These are phyloP conservation scores for Leptodontidium sp. DNA, from an alignment of 2,329 filamentous ascomycete genomes.

Conservation along the genomic window DNA sequence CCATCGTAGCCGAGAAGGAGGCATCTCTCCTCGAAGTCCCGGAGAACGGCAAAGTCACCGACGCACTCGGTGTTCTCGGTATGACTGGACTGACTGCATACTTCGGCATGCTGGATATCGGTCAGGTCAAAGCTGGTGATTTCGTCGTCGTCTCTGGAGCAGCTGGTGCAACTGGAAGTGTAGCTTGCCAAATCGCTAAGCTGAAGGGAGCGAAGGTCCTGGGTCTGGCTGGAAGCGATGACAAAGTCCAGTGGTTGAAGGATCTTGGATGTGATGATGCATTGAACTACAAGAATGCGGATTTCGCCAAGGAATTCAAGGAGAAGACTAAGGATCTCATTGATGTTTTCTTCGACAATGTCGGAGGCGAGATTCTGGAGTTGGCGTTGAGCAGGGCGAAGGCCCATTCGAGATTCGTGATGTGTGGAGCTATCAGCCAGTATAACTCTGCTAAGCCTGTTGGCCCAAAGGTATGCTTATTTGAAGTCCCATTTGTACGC, in stretches of 20 bases:
- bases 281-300: conserved; percentile 72
- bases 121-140: conserved; percentile 72
- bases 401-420: conserved; percentile 69
- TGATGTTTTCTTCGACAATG: conserved; percentile 79
- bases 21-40: conserved; percentile 54
- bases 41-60: conserved; percentile 56
- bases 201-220: conserved; percentile 69
- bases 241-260: conserved; percentile 73
- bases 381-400: conserved; percentile 70
- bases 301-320: conserved; percentile 67
- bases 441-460: conserved; percentile 67
- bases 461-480: conserved; percentile 57
- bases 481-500: not conserved
- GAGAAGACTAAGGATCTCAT: conserved; percentile 67
- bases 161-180: conserved; percentile 79
- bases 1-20: conserved; percentile 62
- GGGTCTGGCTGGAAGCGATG: conserved; percentile 70
- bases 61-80: conserved; percentile 69
- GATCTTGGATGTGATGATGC: conserved; percentile 73
- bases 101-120: conserved; percentile 76
- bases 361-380: conserved; percentile 76
- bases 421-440: conserved; percentile 74
- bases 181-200: conserved; percentile 82
- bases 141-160: conserved; percentile 81
- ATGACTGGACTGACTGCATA: conserved; percentile 79